Base-by-base conservation (phyloP, 2,329 filamentous ascomycete genomes). In the Fusarium clavum region DNA sequence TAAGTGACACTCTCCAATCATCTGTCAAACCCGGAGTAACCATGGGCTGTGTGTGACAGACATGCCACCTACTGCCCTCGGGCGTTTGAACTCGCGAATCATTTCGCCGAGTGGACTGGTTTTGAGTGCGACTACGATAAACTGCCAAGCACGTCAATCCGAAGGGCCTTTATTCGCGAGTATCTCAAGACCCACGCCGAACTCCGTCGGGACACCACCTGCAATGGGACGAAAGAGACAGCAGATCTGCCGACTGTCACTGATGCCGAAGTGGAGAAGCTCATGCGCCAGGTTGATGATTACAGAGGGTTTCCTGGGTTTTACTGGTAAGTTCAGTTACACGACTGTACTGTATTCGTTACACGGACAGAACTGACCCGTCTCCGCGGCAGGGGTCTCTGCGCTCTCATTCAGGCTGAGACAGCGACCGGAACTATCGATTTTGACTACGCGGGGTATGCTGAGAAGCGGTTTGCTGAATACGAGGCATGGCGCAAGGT, bases 401-500 rank as follows among this genome's bases (percentile, higher is more conserved):
- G 71, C 34, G 71, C 71, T 8, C 46, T 73, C 16, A 73, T 73
- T 18, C 71, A 73, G 38, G 71, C 71, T n/a, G 59, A 73, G 64
- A 73, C 71, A 54, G 68, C 71, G 10, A 73, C 71, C 20, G 71
- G 71, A 49, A 57, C 62, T 45, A 73, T 73, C 29, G 66, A 73
- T 7, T 73, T 73, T 56, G 71, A 73, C 63, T 73, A 73, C 45
- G 63, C 61, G 6, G 71, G 69, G 32, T 73, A 73, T 43, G 71
- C 71, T 4, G 52, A 62, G 10, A 73, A 59, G 62, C 70, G 71
- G 38, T 48, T 73, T 12, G 51, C 16, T 10, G 71, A 73, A 64
- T 73, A 73, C 46, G 61, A 72, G 43, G 66, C 49, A 18, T 73
- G 70, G 71, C 65, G 71, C 1, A 32, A 20, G 32, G 54, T 58